A percentile compares a stretch with the other conserved stretches of the same genome.
phyloP scores from a whole-genome alignment of 805 yeast genomes.

The Suhomyces sp. region DNA sequence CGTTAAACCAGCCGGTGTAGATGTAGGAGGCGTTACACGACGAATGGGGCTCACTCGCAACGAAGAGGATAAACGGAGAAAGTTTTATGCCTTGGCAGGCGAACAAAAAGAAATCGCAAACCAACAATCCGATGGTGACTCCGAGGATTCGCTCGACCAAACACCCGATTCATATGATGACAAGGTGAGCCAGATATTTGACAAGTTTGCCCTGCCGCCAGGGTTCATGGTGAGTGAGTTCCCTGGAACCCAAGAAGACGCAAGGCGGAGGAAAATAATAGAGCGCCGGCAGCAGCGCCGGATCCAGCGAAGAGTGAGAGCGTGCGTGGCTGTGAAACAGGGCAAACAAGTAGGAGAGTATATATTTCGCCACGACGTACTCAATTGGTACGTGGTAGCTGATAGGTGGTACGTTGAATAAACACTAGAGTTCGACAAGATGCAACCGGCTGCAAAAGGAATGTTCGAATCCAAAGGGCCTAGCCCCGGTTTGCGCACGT shows the following conservation, averaged over 20 bases:
- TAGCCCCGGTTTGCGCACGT: background rate
- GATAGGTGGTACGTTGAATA: constrained; percentile 2
- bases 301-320: constrained; percentile 25
- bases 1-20: constrained; percentile 8
- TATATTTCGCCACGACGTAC: constrained; percentile 28
- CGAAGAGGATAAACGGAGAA: constrained; percentile 14
- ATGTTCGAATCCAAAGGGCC: background rate
- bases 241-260: constrained; percentile 32
- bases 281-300: constrained; percentile 24
- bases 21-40: constrained; percentile 8
- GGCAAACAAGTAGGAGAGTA: constrained; percentile 27
- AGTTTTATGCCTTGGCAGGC: constrained; percentile 11
- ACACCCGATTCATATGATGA: constrained; percentile 11
- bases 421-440: background rate
- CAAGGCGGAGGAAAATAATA: constrained; percentile 17
- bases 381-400: constrained; percentile 27
- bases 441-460: constrained; percentile 1
- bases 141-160: background rate
- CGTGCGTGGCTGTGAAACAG: constrained; percentile 18
- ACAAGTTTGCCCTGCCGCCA: constrained; percentile 38
- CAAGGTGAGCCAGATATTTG: constrained; percentile 30
- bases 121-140: constrained; percentile 2
- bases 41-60: constrained; percentile 14
- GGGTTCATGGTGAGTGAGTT: constrained; percentile 40
- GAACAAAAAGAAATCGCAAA: background rate